Evolutionary conservation across 208 protist species (phyloP).

Genomic region (Acanthamoeba triangularis): DNA sequence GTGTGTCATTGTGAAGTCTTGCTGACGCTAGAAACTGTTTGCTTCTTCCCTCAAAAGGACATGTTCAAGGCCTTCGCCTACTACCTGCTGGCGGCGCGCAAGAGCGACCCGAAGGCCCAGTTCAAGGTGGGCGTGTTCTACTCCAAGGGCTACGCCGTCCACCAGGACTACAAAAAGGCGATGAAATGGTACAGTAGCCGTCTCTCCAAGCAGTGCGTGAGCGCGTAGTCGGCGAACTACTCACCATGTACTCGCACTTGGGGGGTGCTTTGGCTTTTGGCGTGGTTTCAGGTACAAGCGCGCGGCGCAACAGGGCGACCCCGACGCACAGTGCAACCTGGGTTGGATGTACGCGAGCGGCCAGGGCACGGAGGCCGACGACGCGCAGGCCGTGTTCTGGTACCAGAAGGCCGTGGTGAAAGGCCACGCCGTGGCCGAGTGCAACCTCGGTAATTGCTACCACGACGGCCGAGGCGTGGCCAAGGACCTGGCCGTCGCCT

Average conservation of each 20-base stretch:
- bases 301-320: slow-evolving; percentile 50
- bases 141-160: slow-evolving; percentile 62
- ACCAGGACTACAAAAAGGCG: slow-evolving; percentile 73
- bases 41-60: neutral
- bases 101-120: slow-evolving; percentile 60
- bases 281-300: neutral
- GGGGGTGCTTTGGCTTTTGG: no score
- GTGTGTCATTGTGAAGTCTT: neutral
- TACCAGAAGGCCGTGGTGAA: slow-evolving; percentile 63
- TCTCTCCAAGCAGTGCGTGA: neutral
- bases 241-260: neutral
- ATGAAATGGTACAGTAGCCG: slow-evolving; percentile 30
- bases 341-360: slow-evolving; percentile 69
- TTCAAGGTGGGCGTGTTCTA: slow-evolving; percentile 67
- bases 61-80: slow-evolving; percentile 71
- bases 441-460: slow-evolving; percentile 72
- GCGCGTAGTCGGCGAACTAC: no score
- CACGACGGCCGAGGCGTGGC: slow-evolving; percentile 48
- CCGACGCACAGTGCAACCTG: slow-evolving; percentile 73
- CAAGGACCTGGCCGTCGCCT: slow-evolving; percentile 50
- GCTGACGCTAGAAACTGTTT: neutral
- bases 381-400: slow-evolving; percentile 63
- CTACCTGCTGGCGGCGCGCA: slow-evolving; percentile 58
- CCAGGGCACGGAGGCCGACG: slow-evolving; percentile 50
- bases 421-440: slow-evolving; percentile 61